Evolutionary conservation across 345 rosid species (phyloP).

Genomic region (Trapa incisa): DNA sequence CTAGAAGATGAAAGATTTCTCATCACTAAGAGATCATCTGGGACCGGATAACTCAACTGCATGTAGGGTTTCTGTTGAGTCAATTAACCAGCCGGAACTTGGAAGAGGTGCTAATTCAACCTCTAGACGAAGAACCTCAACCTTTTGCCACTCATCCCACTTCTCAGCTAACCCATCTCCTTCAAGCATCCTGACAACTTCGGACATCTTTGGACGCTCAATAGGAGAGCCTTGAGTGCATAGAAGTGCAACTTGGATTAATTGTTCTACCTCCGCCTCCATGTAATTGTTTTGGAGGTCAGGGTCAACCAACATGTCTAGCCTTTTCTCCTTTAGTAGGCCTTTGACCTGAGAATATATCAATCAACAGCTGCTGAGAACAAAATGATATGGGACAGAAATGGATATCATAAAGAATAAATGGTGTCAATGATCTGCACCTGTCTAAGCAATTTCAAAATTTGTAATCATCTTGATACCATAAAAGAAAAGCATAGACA

Average conservation of each 20-base stretch:
- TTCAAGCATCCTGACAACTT: conserved; percentile 91
- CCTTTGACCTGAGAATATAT: conserved; percentile 64
- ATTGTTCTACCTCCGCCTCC: conserved; percentile 73
- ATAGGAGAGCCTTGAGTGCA: conserved; percentile 89
- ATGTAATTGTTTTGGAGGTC: conserved; percentile 68
- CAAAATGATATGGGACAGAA: neutral
- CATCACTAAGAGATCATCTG: conserved; percentile 36
- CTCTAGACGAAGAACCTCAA: conserved; percentile 75
- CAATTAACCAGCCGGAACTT: conserved; percentile 72
- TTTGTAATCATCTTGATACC: neutral
- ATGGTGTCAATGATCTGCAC: neutral
- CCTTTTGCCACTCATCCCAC: conserved; percentile 98
- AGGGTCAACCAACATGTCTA: conserved; percentile 92
- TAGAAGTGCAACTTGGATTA: conserved; percentile 85
- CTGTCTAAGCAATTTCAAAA: neutral
- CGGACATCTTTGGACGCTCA: conserved; percentile 96
- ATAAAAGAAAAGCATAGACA: neutral
- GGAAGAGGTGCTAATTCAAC: conserved; percentile 63
- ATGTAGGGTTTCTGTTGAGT: conserved; percentile 84
- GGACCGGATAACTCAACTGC: conserved; percentile 95
- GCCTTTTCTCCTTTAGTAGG: conserved; percentile 77
- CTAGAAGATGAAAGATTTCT: conserved; percentile 17
- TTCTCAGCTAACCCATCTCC: conserved; percentile 84
- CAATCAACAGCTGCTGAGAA: neutral
- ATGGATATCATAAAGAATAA: neutral